Conservation (phyloP, 2,329 filamentous ascomycete genomes). For the Aschersonia sp. region DNA sequence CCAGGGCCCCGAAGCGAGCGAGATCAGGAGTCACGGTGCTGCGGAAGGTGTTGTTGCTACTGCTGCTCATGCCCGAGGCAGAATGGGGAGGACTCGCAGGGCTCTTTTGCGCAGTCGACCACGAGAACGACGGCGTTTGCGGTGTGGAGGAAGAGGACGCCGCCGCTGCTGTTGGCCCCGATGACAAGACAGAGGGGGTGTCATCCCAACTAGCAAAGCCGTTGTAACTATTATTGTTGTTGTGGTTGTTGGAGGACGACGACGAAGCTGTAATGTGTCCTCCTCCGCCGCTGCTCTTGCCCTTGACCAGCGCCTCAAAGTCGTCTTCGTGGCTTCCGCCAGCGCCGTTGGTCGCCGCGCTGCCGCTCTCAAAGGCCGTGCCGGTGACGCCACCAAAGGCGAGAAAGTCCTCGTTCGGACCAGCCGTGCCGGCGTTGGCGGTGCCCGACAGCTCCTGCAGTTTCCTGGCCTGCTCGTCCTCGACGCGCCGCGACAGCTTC, state of each 20-base stretch:
- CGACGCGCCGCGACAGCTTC: constrained; percentile 60
- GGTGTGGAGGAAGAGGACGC: constrained; percentile 22
- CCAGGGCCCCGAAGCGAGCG: constrained; percentile 36
- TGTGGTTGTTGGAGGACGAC: not conserved
- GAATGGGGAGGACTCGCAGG: constrained; percentile 13
- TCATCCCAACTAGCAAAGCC: constrained; percentile 34
- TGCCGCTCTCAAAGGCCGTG: constrained; percentile 30
- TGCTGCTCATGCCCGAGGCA: not conserved
- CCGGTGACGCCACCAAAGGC: constrained; percentile 55
- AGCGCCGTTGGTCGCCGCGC: constrained; percentile 22
- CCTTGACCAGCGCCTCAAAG: constrained; percentile 83
- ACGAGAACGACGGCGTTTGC: constrained; percentile 41
- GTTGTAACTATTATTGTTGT: constrained; percentile 24
- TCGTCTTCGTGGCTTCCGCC: constrained; percentile 44
- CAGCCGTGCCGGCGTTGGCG: constrained; percentile 31
- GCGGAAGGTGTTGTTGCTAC: constrained; percentile 21
- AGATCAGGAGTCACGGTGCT: constrained; percentile 47
- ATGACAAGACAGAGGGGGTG: constrained; percentile 16
- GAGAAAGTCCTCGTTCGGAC: constrained; percentile 51
- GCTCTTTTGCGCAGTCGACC: constrained; percentile 41
- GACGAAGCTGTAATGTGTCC: constrained; percentile 14
- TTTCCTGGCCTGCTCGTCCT: constrained; percentile 79
- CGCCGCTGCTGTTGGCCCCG: constrained; percentile 10
- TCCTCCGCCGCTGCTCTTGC: constrained; percentile 22
- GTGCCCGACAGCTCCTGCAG: constrained; percentile 65